Evolutionary conservation across 108 stramenopile genomes (phyloP).

Genomic region (Aurantiochytrium sp.): DNA sequence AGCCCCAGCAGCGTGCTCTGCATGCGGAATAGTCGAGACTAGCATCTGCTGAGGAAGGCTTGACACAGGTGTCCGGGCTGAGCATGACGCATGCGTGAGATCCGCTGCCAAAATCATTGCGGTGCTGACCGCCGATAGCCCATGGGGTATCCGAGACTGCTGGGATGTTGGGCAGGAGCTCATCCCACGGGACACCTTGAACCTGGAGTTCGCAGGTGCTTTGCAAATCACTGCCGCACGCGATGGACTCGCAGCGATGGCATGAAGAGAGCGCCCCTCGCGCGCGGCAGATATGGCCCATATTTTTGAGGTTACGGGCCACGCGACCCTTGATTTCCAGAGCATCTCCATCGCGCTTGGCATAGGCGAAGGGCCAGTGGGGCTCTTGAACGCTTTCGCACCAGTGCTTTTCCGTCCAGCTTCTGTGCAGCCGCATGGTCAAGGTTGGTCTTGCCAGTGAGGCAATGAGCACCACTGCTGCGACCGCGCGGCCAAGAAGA

Average conservation of each 20-base stretch:
- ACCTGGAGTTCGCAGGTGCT: constrained; percentile 58
- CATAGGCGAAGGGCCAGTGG: constrained; percentile 69
- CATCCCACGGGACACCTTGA: constrained; percentile 52
- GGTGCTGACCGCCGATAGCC: constrained; percentile 64
- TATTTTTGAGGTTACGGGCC: constrained; percentile 59
- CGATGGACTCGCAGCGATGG: constrained; percentile 68
- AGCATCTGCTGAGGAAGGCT: constrained; percentile 32
- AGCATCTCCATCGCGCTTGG: constrained; percentile 53
- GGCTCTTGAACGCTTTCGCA: constrained; percentile 52
- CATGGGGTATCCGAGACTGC: constrained; percentile 66
- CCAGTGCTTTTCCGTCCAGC: constrained; percentile 57
- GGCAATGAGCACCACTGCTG: too few species aligned
- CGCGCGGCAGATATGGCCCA: constrained; percentile 56
- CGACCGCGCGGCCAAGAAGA: too few species aligned
- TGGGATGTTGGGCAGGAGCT: constrained; percentile 55
- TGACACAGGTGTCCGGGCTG: constrained; percentile 35
- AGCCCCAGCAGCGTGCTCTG: constrained; percentile 62
- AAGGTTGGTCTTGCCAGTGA: not conserved
- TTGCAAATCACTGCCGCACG: constrained; percentile 33
- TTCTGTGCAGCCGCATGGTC: constrained; percentile 47
- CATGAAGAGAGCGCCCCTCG: constrained; percentile 64
- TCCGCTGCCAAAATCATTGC: constrained; percentile 65
- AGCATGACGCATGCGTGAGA: constrained; percentile 66
- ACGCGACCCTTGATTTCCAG: constrained; percentile 66
- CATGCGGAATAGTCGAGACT: constrained; percentile 55